Evolutionary conservation across 1,284 basidiomycete genomes (phyloP).

Genomic region (Ustilago cynodontis): DNA sequence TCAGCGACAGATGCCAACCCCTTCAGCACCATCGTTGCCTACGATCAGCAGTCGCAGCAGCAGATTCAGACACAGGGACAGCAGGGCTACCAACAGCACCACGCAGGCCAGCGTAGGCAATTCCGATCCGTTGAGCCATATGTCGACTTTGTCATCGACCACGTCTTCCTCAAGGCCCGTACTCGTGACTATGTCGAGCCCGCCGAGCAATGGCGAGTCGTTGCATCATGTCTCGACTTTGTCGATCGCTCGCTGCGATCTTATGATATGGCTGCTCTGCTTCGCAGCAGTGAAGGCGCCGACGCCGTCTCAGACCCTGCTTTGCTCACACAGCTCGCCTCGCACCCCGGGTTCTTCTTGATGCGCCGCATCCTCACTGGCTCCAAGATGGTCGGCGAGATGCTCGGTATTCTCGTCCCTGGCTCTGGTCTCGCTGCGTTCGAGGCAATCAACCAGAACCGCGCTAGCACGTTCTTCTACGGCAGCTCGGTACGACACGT

Average conservation of each 20-base stretch:
- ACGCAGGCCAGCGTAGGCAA: slow-evolving; percentile 26
- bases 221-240: slow-evolving; percentile 85
- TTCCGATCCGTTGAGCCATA: slow-evolving; percentile 77
- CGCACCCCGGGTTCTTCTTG: slow-evolving; percentile 89
- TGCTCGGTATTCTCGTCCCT: slow-evolving; percentile 78
- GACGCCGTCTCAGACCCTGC: slow-evolving; percentile 60
- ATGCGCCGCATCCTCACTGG: slow-evolving; percentile 83
- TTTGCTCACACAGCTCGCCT: slow-evolving; percentile 67
- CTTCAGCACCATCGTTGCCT: slow-evolving; percentile 46
- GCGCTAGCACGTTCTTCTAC: slow-evolving; percentile 78
- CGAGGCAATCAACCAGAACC: slow-evolving; percentile 75
- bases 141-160: slow-evolving; percentile 86
- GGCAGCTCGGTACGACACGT: slow-evolving; percentile 82
- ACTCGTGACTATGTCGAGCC: slow-evolving; percentile 80
- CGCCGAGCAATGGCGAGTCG: slow-evolving; percentile 86
- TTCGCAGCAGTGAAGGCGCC: slow-evolving; percentile 35
- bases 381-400: slow-evolving; percentile 78
- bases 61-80: slow-evolving; percentile 29
- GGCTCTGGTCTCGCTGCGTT: slow-evolving; percentile 61
- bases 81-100: slow-evolving; percentile 26
- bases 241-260: slow-evolving; percentile 84
- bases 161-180: slow-evolving; percentile 77
- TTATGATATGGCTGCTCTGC: slow-evolving; percentile 77
- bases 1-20: slow-evolving; percentile 30
- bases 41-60: slow-evolving; percentile 34